These are phyloP conservation scores for Pichia rugopelliculosa DNA, from an alignment of 805 yeast genomes.

Conservation along the genomic window DNA sequence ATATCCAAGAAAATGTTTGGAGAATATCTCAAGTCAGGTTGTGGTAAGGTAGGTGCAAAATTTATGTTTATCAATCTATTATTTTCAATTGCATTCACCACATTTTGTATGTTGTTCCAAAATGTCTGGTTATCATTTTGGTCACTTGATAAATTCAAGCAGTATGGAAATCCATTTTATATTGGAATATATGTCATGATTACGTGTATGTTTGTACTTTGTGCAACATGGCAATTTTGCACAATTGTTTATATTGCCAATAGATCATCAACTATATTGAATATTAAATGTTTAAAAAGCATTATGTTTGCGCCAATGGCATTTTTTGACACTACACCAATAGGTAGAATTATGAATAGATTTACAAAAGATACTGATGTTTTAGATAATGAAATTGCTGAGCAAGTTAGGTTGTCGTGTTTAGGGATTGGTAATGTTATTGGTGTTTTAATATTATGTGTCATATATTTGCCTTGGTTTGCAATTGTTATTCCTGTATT, in stretches of 20 bases:
- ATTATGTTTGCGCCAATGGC: slow-evolving; percentile 76
- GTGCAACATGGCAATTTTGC: slow-evolving; percentile 37
- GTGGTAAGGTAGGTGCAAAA: slow-evolving; percentile 37
- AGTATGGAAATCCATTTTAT: slow-evolving; percentile 44
- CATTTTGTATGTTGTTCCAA: slow-evolving; percentile 49
- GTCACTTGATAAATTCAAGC: slow-evolving; percentile 47
- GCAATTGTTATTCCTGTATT: slow-evolving; percentile 59
- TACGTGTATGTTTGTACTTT: slow-evolving; percentile 40
- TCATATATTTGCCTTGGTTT: slow-evolving; percentile 47
- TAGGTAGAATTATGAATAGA: slow-evolving; percentile 78
- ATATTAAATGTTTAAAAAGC: slow-evolving; percentile 50
- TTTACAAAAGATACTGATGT: slow-evolving; percentile 85
- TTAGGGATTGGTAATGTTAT: slow-evolving; percentile 36
- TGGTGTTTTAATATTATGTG: slow-evolving; percentile 33
- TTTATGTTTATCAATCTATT: slow-evolving; percentile 20
- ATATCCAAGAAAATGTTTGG: slow-evolving; percentile 41
- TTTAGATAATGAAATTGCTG: slow-evolving; percentile 72
- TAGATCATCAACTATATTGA: slow-evolving; percentile 48
- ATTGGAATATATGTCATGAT: slow-evolving; percentile 67
- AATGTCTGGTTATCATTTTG: slow-evolving; percentile 81
- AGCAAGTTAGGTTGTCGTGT: slow-evolving; percentile 56
- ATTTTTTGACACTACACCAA: slow-evolving; percentile 78
- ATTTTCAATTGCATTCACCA: slow-evolving; percentile 27
- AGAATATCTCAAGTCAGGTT: slow-evolving; percentile 46
- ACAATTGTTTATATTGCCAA: slow-evolving; percentile 44